A percentile compares a stretch with the other conserved stretches of the same genome.
phyloP scores from a whole-genome alignment of 2,329 filamentous ascomycete species.

The Blastomyces emzantsi region DNA sequence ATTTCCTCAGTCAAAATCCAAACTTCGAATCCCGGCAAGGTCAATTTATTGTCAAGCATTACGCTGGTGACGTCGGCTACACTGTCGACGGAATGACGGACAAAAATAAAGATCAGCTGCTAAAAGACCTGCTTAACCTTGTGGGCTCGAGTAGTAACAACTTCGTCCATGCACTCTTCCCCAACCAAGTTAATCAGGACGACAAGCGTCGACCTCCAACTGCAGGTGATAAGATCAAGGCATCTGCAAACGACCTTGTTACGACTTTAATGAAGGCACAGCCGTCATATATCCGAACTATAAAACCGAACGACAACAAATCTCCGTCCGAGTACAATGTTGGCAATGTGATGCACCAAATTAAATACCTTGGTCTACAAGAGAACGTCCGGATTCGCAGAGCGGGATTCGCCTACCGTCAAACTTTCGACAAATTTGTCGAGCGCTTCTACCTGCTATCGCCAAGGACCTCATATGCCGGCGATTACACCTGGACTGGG shows the following conservation, averaged over 20 bases:
- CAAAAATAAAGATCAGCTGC: constrained; percentile 96
- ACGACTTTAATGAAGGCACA: constrained; percentile 95
- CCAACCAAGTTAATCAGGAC: constrained; percentile 86
- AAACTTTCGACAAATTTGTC: constrained; percentile 96
- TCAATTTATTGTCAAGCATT: constrained; percentile 98
- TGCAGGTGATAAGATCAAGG: constrained; percentile 90
- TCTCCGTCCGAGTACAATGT: constrained; percentile 87
- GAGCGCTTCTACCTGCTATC: constrained; percentile 95
- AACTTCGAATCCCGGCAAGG: constrained; percentile 89
- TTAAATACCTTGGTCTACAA: constrained; percentile 98
- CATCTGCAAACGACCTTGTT: constrained; percentile 89
- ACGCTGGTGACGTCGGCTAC: constrained; percentile 93
- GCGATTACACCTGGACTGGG: constrained; percentile 93
- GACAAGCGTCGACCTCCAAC: constrained; percentile 91
- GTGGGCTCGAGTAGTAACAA: constrained; percentile 73
- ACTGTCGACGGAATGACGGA: constrained; percentile 95
- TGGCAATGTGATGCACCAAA: constrained; percentile 89
- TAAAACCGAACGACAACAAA: constrained; percentile 99
- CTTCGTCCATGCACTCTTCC: constrained; percentile 85
- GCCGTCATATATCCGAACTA: constrained; percentile 95
- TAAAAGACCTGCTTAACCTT: constrained; percentile 87
- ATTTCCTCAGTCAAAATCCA: constrained; percentile 74
- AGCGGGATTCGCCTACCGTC: constrained; percentile 92
- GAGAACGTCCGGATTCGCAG: constrained; percentile 97
- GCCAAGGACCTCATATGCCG: constrained; percentile 88